A percentile compares a stretch with the other conserved stretches of the same genome.
Evolutionary conservation across 495 filamentous ascomycete species (phyloP).

Genomic region (Staphylotrichum longicolle): DNA sequence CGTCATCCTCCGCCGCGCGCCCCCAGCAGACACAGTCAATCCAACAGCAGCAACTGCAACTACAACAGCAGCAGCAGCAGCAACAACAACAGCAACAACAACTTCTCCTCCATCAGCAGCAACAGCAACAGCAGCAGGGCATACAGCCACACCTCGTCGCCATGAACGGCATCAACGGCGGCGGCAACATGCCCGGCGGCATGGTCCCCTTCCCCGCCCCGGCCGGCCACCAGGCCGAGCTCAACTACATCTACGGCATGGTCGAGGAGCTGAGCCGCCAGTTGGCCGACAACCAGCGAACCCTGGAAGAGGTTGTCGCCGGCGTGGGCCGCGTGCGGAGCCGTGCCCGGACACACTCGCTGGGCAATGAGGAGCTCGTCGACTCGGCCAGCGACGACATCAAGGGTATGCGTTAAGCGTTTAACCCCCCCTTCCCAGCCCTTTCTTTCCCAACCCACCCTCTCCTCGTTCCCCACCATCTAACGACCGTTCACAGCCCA

Average conservation of each 20-base stretch:
- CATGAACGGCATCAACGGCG: constrained; percentile 61
- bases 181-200: constrained; percentile 38
- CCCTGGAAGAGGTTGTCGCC: constrained; percentile 69
- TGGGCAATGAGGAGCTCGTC: constrained; percentile 53
- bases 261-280: constrained; percentile 76
- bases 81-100: constrained; percentile 17
- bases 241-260: constrained; percentile 80
- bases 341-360: constrained; percentile 44
- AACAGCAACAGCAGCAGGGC: constrained; percentile 11
- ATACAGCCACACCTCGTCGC: constrained; percentile 35
- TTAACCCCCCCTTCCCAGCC: neutral
- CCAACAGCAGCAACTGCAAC: constrained; percentile 9
- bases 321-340: constrained; percentile 56
- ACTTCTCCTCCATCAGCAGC: constrained; percentile 14
- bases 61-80: constrained; percentile 12
- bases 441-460: too few species aligned
- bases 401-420: constrained; percentile 36
- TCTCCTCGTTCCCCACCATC: too few species aligned
- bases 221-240: constrained; percentile 82
- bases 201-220: constrained; percentile 62
- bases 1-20: constrained; percentile 5
- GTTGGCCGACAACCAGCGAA: constrained; percentile 72
- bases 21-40: constrained; percentile 9
- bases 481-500: constrained; percentile 35
- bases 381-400: constrained; percentile 47